Percentiles rank a stretch among this genome's conserved stretches.
phyloP scores from a whole-genome alignment of 768 basidiomycete genomes.

The Tubosaeta brunneosetosa region DNA sequence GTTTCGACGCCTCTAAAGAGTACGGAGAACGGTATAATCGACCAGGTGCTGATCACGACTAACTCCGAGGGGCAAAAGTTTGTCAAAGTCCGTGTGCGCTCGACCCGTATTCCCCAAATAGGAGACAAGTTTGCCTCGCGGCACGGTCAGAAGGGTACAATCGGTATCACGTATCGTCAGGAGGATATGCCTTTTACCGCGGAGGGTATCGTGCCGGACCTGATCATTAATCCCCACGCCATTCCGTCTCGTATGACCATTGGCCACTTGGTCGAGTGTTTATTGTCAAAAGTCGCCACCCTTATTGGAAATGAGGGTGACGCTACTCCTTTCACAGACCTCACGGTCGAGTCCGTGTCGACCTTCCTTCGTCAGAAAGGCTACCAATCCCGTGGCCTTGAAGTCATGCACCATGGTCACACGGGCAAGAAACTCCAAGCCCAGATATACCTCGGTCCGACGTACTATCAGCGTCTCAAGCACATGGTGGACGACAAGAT shows the following conservation, averaged over 20 bases:
- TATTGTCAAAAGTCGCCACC: constrained; percentile 93
- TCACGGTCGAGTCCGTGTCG: constrained; percentile 99
- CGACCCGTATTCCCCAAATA: constrained; percentile 94
- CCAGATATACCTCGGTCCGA: constrained; percentile 97
- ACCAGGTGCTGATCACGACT: constrained; percentile 95
- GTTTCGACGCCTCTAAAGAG: constrained; percentile 97
- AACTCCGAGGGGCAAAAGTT: constrained; percentile 96
- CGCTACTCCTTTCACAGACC: constrained; percentile 96
- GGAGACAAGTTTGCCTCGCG: constrained; percentile 99
- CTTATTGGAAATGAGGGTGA: constrained; percentile 97
- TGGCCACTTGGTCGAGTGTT: constrained; percentile 97
- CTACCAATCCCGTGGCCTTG: constrained; percentile 95
- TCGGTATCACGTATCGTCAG: constrained; percentile 98
- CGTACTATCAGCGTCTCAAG: constrained; percentile 97
- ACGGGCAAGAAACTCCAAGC: constrained; percentile 98
- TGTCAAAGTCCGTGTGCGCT: constrained; percentile 94
- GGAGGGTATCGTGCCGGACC: constrained; percentile 94
- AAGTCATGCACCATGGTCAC: constrained; percentile 99
- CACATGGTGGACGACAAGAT: constrained; percentile 99
- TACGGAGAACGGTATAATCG: constrained; percentile 96
- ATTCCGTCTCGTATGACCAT: constrained; percentile 99
- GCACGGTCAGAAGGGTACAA: constrained; percentile 99
- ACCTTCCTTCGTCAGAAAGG: constrained; percentile 80
- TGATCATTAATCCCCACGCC: constrained; percentile 98
- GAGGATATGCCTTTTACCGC: constrained; percentile 99